Percentiles rank a stretch among this genome's conserved stretches.
Conservation (phyloP, 495 filamentous ascomycete species). For the Lasiosphaeria ovina region DNA sequence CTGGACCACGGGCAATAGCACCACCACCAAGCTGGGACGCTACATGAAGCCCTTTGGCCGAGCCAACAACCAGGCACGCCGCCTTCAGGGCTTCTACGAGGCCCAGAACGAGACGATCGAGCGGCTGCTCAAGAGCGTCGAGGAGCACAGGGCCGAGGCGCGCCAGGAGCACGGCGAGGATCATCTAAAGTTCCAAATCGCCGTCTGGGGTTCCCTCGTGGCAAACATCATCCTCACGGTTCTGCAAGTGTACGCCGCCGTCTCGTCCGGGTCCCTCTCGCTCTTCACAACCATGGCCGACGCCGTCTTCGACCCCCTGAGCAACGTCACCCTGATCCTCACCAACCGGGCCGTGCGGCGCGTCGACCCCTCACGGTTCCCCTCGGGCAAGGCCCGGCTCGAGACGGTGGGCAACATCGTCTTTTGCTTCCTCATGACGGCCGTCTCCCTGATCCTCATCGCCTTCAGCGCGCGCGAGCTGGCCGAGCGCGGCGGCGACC, state of each 20-base stretch:
- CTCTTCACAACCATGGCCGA: slow-evolving; percentile 99
- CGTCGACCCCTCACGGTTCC: slow-evolving; percentile 88
- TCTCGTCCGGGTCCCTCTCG: slow-evolving; percentile 81
- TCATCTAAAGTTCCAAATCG: slow-evolving; percentile 81
- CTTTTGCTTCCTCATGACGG: slow-evolving; percentile 95
- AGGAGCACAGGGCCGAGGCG: slow-evolving; percentile 81
- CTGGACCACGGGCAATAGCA: slow-evolving; percentile 34
- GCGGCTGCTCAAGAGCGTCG: slow-evolving; percentile 85
- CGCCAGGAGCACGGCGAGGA: slow-evolving; percentile 77
- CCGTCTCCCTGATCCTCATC: slow-evolving; percentile 87
- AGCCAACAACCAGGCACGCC: slow-evolving; percentile 52
- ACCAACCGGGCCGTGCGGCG: slow-evolving; percentile 83
- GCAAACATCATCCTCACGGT: slow-evolving; percentile 78
- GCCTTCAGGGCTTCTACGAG: slow-evolving; percentile 82
- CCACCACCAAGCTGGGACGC: slow-evolving; percentile 16
- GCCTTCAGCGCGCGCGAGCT: slow-evolving; percentile 79
- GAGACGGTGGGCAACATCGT: slow-evolving; percentile 96
- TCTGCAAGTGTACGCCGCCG: slow-evolving; percentile 86
- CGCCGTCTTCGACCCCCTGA: slow-evolving; percentile 90
- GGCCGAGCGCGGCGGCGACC: slow-evolving; percentile 42
- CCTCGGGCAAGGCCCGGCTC: slow-evolving; percentile 89
- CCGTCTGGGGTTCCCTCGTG: slow-evolving; percentile 82
- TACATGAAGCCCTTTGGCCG: slow-evolving; percentile 32
- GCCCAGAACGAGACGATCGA: slow-evolving; percentile 92
- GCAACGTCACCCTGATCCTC: slow-evolving; percentile 84